Evolutionary conservation across 2,329 filamentous ascomycete species (phyloP), one percentile per base, ranked within the genome.

Genomic region (Penicillium occitanis): DNA sequence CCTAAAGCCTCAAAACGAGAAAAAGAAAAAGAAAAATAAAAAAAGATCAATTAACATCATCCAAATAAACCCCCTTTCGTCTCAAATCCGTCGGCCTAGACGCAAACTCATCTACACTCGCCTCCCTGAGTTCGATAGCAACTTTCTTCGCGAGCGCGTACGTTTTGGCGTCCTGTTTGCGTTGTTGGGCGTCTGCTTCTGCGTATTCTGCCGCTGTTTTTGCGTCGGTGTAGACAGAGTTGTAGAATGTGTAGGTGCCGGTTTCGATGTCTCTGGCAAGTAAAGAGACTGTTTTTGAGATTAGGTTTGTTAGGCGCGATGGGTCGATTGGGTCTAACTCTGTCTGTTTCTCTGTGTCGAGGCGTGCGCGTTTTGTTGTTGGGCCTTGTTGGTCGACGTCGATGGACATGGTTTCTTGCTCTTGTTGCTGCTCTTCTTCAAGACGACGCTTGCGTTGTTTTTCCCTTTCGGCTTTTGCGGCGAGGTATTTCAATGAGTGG

Each of bases 401-500:
- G 22, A n/a, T 11, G 19, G 33, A 6, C 30, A 33, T 46, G 5
- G 33, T n/a, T 25, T 33, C 37, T 44, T 57, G 64, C n/a, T 40
- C 55, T 22, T 30, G 65, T 22, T 57, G 30, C 10, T 35, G 8
- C 33, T 35, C 33, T 13, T 35, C 33, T 76, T 73, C 64, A 78
- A 74, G 30, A 75, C 72, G 30, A 79, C 71, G 42, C 66, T 75
- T 76, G 61, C 77, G 76, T 13, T 77, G 76, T 59, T 80, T 77
- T 42, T 80, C 80, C 69, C 82, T 83, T 5, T 80, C 78, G 3
- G 80, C 80, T 69, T 82, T 83, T 5, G 80, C 78, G 3, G 81
- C 82, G 3, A 85, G 75, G 67, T 85, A 85, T 66, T 79, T 79
- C 6, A 84, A 75, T 6, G 82, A 84, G 69, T 86, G 84, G 2